A percentile compares a stretch with the other conserved stretches of the same genome.
These are phyloP conservation scores for Candida pseudofarinosa DNA, from an alignment of 805 yeast species.

Conservation along the genomic window DNA sequence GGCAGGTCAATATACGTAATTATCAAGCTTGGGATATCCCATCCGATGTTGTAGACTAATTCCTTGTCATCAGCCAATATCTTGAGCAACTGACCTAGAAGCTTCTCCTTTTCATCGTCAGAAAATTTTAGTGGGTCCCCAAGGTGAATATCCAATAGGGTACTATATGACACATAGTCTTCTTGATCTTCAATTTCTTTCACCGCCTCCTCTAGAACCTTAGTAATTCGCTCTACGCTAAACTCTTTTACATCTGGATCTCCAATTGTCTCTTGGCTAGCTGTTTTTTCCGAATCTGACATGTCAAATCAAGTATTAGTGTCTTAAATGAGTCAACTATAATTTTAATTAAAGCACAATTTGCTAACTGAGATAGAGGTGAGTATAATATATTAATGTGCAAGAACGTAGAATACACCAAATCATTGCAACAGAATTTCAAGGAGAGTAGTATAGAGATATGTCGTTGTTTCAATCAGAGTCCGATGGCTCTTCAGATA, in stretches of 20 bases:
- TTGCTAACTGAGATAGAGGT: too few species aligned
- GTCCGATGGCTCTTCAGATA: constrained; percentile 6
- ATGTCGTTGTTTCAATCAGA: constrained; percentile 10
- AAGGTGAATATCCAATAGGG: constrained; percentile 61
- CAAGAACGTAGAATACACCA: background rate
- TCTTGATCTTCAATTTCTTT: constrained; percentile 39
- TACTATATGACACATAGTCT: constrained; percentile 70
- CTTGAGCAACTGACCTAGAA: constrained; percentile 45
- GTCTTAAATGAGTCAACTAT: too few species aligned
- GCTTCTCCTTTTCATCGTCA: constrained; percentile 44
- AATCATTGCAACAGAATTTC: too few species aligned
- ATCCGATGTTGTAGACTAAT: constrained; percentile 67
- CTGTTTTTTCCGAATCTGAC: constrained; percentile 15
- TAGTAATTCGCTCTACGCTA: constrained; percentile 13
- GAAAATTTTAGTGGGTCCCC: constrained; percentile 43
- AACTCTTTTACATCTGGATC: background rate
- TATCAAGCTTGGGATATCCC: constrained; percentile 83
- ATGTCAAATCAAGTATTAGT: too few species aligned
- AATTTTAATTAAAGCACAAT: too few species aligned
- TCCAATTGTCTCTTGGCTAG: constrained; percentile 13
- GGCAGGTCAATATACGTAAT: constrained; percentile 48
- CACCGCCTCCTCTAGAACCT: constrained; percentile 26
- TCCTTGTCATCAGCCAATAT: constrained; percentile 44
- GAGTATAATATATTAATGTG: too few species aligned
- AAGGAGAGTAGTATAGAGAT: background rate